Conservation (phyloP, 495 filamentous ascomycete species). For the Friedmanniomyces simplex region DNA sequence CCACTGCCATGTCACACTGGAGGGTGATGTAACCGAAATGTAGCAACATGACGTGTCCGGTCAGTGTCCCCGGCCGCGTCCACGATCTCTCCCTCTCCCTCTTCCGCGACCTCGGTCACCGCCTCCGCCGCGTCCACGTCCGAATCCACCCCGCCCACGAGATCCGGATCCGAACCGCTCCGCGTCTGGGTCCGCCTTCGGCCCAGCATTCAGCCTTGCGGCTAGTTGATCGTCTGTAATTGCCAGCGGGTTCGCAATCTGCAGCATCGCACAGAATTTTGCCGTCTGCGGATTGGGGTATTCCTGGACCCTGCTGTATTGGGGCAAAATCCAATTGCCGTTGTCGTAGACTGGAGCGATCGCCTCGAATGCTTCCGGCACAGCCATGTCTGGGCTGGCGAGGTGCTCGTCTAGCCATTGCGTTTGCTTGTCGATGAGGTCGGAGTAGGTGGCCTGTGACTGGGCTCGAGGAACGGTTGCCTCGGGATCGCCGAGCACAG, state of each 20-base stretch:
- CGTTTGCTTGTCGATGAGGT: constrained; percentile 52
- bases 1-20: too few relatives aligned
- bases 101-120: constrained; percentile 2
- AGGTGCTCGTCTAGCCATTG: constrained; percentile 71
- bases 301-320: constrained; percentile 37
- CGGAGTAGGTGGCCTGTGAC: constrained; percentile 62
- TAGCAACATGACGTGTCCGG: not conserved
- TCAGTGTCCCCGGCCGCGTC: constrained; percentile 4
- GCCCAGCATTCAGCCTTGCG: constrained; percentile 4
- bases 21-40: too few relatives aligned
- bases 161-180: constrained; percentile 4
- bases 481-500: constrained; percentile 47
- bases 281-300: constrained; percentile 75
- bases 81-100: constrained; percentile 5
- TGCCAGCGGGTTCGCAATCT: constrained; percentile 67
- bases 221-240: constrained; percentile 43
- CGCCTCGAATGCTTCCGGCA: constrained; percentile 66
- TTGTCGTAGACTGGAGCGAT: constrained; percentile 63
- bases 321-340: constrained; percentile 12
- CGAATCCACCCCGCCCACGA: constrained; percentile 10
- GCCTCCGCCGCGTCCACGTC: constrained; percentile 9
- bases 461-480: constrained; percentile 40
- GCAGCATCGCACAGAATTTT: constrained; percentile 64
- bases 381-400: constrained; percentile 31
- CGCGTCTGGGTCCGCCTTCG: constrained; percentile 1